Evolutionary conservation across 2,329 filamentous ascomycete genomes (phyloP), one percentile per base, ranked within the genome.

Genomic region (Calonectria fujianensis): DNA sequence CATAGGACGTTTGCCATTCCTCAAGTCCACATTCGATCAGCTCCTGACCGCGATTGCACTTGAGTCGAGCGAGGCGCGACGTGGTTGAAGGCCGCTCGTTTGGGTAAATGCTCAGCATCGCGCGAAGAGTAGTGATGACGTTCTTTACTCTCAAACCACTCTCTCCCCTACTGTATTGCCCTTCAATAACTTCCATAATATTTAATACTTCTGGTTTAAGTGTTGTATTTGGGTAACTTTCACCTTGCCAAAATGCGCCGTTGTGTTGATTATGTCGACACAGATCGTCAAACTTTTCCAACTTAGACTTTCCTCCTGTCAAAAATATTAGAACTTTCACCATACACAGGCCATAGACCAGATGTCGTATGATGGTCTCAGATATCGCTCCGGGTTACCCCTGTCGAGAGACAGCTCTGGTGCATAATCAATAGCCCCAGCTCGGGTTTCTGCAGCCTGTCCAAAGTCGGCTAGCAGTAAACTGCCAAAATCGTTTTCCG

Each of bases 311-410:
- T 1, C 51, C 51, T 52, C 14, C 27, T 24, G 31, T 37, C 24
- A 61, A 8, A 61, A 24, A 24, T 24, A 24, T 27, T n/a, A 63
- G 57, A 1, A 63, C 57, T 27, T 63, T 10, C n/a, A 63, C 5
- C 3, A 63, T 3, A 63, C 35, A 29, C 57, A 63, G 11, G 57
- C 57, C 57, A 63, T 63, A 7, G 57, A 63, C 57, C 57, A 63
- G 11, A 63, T 63, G n/a, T 63, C 57, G 24, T 63, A 63, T n/a
- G 57, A 2, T 4, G 10, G 2, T 11, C 9, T 29, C 9, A 63
- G 35, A 32, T 63, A 41, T 27, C 10, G 10, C 20, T 24, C 18
- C n/a, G 57, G 32, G 8, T 8, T 8, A 16, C 10, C 2, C 3
- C 35, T 16, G 10, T 13, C 31, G 4, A 41, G 10, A 11, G 9